These are phyloP conservation scores for Tephrocybe rancida DNA, from an alignment of 768 basidiomycete genomes.

Conservation along the genomic window DNA sequence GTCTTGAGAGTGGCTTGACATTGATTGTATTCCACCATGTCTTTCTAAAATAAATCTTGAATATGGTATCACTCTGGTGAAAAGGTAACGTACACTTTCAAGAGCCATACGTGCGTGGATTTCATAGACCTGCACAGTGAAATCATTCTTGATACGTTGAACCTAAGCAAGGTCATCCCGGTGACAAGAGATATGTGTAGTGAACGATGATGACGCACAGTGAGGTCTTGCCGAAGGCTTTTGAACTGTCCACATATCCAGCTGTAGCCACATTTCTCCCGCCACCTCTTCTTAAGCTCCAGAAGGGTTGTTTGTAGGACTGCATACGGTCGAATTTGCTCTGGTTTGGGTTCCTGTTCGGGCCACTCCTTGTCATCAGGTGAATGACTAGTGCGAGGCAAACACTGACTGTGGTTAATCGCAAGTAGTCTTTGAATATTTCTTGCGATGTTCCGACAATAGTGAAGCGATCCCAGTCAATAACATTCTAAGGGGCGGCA, in stretches of 20 bases:
- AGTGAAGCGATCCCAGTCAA: conserved; percentile 94
- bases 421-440: conserved; percentile 94
- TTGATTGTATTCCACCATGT: conserved; percentile 99
- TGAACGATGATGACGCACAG: conserved; percentile 57
- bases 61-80: conserved; percentile 5
- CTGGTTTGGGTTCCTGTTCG: conserved; percentile 89
- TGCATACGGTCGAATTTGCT: conserved; percentile 87
- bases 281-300: conserved; percentile 89
- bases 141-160: conserved; percentile 98
- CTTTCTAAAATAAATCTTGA: conserved; percentile 55
- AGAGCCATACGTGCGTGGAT: conserved; percentile 98
- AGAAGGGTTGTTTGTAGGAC: conserved; percentile 84
- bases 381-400: background rate
- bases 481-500: conserved; percentile 71
- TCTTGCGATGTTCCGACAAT: conserved; percentile 91
- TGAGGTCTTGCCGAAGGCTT: conserved; percentile 95
- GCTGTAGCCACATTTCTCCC: conserved; percentile 69
- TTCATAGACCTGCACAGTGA: conserved; percentile 96
- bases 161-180: conserved; percentile 56
- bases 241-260: conserved; percentile 99
- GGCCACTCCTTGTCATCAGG: background rate
- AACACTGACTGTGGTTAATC: conserved; percentile 79
- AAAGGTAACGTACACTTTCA: conserved; percentile 61
- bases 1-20: conserved; percentile 90
- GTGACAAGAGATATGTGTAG: conserved; percentile 25